Percentiles rank a stretch among this genome's conserved stretches.
These are phyloP conservation scores for Clonostachys byssicola DNA, from an alignment of 2,329 filamentous ascomycete genomes.

Conservation along the genomic window DNA sequence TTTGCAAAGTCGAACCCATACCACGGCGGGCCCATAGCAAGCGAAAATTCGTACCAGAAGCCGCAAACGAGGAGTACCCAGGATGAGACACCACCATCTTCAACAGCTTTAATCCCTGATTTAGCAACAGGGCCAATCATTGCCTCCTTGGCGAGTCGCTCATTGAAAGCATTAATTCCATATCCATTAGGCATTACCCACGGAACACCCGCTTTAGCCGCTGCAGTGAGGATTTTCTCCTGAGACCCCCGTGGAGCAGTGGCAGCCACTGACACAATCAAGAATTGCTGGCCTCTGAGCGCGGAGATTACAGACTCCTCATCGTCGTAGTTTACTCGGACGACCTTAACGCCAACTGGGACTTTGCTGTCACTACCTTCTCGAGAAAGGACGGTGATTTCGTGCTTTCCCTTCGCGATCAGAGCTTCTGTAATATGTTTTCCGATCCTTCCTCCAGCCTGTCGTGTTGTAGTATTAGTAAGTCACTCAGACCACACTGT, in stretches of 20 bases:
- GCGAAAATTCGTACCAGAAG: slow-evolving; percentile 50
- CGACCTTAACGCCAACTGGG: slow-evolving; percentile 7
- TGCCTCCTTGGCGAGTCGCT: not conserved
- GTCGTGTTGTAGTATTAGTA: too few species aligned
- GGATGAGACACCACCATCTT: slow-evolving; percentile 26
- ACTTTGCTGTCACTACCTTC: too few species aligned
- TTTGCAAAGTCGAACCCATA: slow-evolving; percentile 47
- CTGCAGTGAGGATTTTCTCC: slow-evolving; percentile 39
- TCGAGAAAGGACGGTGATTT: too few species aligned
- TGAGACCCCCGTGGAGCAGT: slow-evolving; percentile 34
- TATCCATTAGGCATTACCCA: slow-evolving; percentile 48
- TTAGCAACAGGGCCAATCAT: too few species aligned
- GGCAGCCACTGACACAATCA: slow-evolving; percentile 44
- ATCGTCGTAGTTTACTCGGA: slow-evolving; percentile 37
- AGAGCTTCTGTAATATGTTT: too few species aligned
- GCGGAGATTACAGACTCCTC: slow-evolving; percentile 36
- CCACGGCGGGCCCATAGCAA: slow-evolving; percentile 21
- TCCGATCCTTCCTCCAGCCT: too few species aligned
- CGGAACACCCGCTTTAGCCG: slow-evolving; percentile 42
- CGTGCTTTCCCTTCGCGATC: too few species aligned
- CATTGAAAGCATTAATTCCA: slow-evolving; percentile 19
- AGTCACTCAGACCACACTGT: too few species aligned
- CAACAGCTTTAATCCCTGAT: slow-evolving; percentile 4
- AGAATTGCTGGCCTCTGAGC: slow-evolving; percentile 45
- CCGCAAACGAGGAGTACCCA: slow-evolving; percentile 31